These are phyloP conservation scores for Spergularia bocconei DNA, from an alignment of 148 eudicot genomes.

Conservation along the genomic window DNA sequence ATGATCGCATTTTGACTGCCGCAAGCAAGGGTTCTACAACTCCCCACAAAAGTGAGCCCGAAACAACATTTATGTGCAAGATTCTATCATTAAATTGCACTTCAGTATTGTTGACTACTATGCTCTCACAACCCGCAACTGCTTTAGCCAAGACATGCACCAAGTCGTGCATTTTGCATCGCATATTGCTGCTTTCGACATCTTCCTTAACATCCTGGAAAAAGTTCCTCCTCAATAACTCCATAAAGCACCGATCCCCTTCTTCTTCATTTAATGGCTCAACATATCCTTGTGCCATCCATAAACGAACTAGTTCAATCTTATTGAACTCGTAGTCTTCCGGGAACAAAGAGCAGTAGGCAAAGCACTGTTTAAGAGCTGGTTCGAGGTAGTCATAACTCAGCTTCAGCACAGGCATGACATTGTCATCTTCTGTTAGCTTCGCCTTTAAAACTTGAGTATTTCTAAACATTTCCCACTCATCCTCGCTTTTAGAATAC, in stretches of 20 bases:
- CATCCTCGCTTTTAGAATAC: no score
- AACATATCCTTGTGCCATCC: conserved; percentile 21
- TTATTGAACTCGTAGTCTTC: neutral
- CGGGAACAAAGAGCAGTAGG: no score
- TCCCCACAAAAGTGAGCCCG: neutral
- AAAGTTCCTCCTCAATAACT: no score
- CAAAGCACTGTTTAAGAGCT: no score
- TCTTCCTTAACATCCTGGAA: no score
- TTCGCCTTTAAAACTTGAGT: no score
- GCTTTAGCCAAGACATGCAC: conserved; percentile 12
- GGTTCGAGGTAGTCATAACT: no score
- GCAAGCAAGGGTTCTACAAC: neutral
- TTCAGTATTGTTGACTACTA: neutral
- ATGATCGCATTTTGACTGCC: neutral
- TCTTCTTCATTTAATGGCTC: neutral
- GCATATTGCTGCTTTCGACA: no score
- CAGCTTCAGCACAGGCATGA: no score
- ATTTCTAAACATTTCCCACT: no score
- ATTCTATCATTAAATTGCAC: neutral
- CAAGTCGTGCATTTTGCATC: conserved; percentile 16
- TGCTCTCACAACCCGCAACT: neutral
- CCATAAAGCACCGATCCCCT: no score
- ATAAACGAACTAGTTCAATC: neutral
- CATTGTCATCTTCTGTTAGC: no score
- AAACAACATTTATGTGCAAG: neutral